Conservation (phyloP, 2,329 filamentous ascomycete genomes). For the Aspergillus pseudoviridinutans region DNA sequence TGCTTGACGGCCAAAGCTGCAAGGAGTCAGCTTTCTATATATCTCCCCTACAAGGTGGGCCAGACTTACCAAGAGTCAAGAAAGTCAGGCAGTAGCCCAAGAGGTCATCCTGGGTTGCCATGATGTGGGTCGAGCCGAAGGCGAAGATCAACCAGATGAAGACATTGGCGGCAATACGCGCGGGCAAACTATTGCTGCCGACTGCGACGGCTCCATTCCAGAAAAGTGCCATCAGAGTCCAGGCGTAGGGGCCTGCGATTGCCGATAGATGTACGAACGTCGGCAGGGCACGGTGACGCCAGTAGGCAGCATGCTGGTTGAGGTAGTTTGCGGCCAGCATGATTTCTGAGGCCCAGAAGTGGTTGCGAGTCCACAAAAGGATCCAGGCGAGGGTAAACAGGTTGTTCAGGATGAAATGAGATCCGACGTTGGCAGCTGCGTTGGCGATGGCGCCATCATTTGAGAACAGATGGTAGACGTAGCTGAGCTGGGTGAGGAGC, state of each 20-base stretch:
- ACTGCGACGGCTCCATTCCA: slow-evolving; percentile 85
- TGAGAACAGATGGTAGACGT: slow-evolving; percentile 73
- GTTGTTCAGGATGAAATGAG: slow-evolving; percentile 84
- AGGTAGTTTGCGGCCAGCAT: slow-evolving; percentile 76
- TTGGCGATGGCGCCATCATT: slow-evolving; percentile 59
- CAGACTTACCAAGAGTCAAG: slow-evolving; percentile 60
- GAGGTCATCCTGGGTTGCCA: slow-evolving; percentile 68
- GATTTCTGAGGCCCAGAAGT: slow-evolving; percentile 72
- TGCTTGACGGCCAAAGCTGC: slow-evolving; percentile 70
- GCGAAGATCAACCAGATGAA: slow-evolving; percentile 81
- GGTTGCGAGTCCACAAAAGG: slow-evolving; percentile 72
- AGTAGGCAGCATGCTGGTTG: slow-evolving; percentile 75
- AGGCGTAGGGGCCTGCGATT: slow-evolving; percentile 74
- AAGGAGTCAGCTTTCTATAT: neutral
- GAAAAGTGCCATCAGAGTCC: slow-evolving; percentile 82
- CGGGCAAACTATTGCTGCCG: slow-evolving; percentile 61
- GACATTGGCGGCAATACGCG: slow-evolving; percentile 79
- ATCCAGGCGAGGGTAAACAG: slow-evolving; percentile 77
- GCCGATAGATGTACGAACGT: slow-evolving; percentile 72
- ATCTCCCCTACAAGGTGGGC: neutral
- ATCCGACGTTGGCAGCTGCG: slow-evolving; percentile 70
- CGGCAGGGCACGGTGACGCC: slow-evolving; percentile 69
- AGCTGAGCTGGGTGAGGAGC: slow-evolving; percentile 70
- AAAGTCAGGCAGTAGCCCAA: slow-evolving; percentile 77
- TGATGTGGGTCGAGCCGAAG: slow-evolving; percentile 73